phyloP scores from a whole-genome alignment of 2,329 filamentous ascomycete genomes.

The Neonectria neomacrospora region DNA sequence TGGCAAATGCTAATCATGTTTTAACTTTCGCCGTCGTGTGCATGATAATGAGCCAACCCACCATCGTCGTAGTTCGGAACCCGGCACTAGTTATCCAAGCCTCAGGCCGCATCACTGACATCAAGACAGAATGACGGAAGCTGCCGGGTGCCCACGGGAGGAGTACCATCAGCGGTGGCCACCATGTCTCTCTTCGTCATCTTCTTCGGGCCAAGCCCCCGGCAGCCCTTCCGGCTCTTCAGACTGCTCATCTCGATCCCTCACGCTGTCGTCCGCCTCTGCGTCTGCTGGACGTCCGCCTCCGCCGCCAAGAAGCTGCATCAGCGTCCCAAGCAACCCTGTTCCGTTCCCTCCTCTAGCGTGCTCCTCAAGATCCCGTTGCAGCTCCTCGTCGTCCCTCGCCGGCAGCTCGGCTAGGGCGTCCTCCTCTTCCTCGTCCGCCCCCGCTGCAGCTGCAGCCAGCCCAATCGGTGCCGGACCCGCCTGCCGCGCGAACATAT shows the following conservation, averaged over 20 bases:
- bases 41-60: slow-evolving; percentile 5
- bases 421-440: slow-evolving; percentile 44
- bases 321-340: slow-evolving; percentile 38
- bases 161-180: slow-evolving; percentile 19
- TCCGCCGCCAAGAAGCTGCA: not conserved
- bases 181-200: slow-evolving; percentile 22
- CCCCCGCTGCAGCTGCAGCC: not conserved
- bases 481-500: slow-evolving; percentile 42
- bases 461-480: slow-evolving; percentile 15
- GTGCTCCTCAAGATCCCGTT: slow-evolving; percentile 46
- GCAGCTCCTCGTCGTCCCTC: slow-evolving; percentile 48
- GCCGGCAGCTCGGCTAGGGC: slow-evolving; percentile 39
- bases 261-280: slow-evolving; percentile 23
- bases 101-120: no score
- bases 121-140: no score
- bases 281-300: not conserved
- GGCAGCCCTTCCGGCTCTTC: slow-evolving; percentile 39
- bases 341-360: slow-evolving; percentile 39
- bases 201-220: slow-evolving; percentile 51
- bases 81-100: not conserved
- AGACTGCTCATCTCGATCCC: slow-evolving; percentile 15
- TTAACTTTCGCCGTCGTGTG: slow-evolving; percentile 9
- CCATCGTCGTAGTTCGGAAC: slow-evolving; percentile 4
- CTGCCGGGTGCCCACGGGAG: not conserved
- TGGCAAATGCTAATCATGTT: slow-evolving; percentile 12